phyloP scores from a whole-genome alignment of 345 rosid genomes.

The Draba incana region DNA sequence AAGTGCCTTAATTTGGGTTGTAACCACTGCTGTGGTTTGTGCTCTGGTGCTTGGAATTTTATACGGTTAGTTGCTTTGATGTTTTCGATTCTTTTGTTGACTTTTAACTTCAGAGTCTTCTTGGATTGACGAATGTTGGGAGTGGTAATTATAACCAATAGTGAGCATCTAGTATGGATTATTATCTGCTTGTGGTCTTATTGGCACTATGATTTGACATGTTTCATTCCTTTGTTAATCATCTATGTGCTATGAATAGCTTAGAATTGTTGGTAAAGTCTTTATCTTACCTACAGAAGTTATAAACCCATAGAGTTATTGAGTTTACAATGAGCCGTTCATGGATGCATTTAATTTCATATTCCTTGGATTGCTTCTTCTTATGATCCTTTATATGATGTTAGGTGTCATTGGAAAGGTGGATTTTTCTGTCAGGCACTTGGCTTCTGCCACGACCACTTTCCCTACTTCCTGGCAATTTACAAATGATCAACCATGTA shows the following conservation, averaged over 20 bases:
- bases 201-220: background rate
- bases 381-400: constrained; percentile 20
- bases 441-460: constrained; percentile 69
- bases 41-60: constrained; percentile 89
- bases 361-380: constrained; percentile 12
- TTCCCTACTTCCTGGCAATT: constrained; percentile 76
- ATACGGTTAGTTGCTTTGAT: constrained; percentile 62
- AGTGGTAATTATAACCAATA: constrained; percentile 11
- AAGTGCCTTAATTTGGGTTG: constrained; percentile 90
- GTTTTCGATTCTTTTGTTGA: constrained; percentile 2
- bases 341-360: background rate
- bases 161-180: background rate
- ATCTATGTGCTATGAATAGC: constrained; percentile 8
- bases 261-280: background rate
- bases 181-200: constrained; percentile 4
- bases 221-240: constrained; percentile 6
- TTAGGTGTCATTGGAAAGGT: constrained; percentile 93
- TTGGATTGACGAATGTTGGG: background rate
- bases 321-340: background rate
- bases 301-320: background rate
- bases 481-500: constrained; percentile 66
- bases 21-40: constrained; percentile 76
- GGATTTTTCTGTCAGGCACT: constrained; percentile 95
- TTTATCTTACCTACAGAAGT: background rate
- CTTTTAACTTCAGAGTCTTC: constrained; percentile 7